Evolutionary conservation across 2,329 filamentous ascomycete species (phyloP).

Genomic region (Stagonosporopsis tanaceti): DNA sequence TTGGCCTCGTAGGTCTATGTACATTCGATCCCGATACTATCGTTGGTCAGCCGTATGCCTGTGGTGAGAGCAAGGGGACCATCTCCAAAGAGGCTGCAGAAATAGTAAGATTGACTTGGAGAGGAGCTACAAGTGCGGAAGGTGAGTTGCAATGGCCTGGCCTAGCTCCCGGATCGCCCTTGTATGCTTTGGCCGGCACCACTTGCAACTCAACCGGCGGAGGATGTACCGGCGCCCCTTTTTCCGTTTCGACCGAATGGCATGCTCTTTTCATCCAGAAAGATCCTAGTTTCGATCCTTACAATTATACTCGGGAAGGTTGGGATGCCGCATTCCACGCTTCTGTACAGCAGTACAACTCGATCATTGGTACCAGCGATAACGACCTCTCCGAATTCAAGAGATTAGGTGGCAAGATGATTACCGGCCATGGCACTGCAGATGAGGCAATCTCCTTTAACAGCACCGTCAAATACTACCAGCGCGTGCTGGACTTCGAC

Average conservation of each 20-base stretch:
- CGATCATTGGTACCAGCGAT: slow-evolving; percentile 22
- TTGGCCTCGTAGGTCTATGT: slow-evolving; percentile 31
- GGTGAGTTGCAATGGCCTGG: slow-evolving; percentile 18
- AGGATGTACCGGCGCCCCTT: slow-evolving; percentile 5
- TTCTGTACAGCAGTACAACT: slow-evolving; percentile 22
- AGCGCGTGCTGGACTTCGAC: slow-evolving; percentile 17
- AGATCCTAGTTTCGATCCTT: slow-evolving; percentile 16
- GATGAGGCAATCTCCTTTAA: slow-evolving; percentile 23
- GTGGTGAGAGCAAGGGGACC: slow-evolving; percentile 3
- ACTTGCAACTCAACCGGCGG: slow-evolving; percentile 19
- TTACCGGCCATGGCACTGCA: slow-evolving; percentile 34
- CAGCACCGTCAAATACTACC: slow-evolving; percentile 25
- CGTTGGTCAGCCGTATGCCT: slow-evolving; percentile 11
- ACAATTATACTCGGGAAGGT: background rate
- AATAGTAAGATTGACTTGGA: slow-evolving; percentile 17
- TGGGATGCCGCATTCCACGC: slow-evolving; percentile 16
- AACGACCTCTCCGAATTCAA: slow-evolving; percentile 32
- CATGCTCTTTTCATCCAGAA: slow-evolving; percentile 24
- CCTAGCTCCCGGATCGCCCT: slow-evolving; percentile 1
- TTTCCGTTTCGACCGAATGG: slow-evolving; percentile 15
- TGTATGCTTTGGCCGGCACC: slow-evolving; percentile 8
- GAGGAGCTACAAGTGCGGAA: slow-evolving; percentile 13
- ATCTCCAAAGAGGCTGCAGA: slow-evolving; percentile 12
- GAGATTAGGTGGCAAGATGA: slow-evolving; percentile 30
- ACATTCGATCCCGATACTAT: slow-evolving; percentile 26